Evolutionary conservation across 768 basidiomycete genomes (phyloP), one percentile per base, ranked within the genome.

Genomic region (Mycena leptocephala): DNA sequence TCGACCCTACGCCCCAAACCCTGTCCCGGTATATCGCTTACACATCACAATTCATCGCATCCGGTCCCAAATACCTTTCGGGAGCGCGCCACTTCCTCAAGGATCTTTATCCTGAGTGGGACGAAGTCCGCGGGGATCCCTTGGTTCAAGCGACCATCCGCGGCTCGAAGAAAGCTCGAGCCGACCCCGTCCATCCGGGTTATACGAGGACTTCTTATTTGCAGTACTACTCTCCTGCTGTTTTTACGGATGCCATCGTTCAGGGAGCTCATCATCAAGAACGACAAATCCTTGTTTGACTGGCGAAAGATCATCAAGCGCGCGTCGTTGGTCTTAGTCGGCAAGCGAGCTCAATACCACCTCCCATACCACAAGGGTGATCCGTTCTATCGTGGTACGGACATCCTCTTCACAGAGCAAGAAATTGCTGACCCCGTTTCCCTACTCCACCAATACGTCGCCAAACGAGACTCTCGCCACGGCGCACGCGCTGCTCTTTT

Each of bases 221-320:
- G 66, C 66, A 18, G 77, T 73, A 2, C 61, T 84, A 1, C 70
- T 83, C 1, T 74, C 80, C 3, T 83, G 81, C 41, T 63, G 68
- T n/a, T 84, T 84, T 58, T 83, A 83, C 70, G 81, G 70, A 9
- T 84, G 83, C 53, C 83, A 84, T 75, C 68, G 80, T 26, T 67
- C 71, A 79, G 83, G 0, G 81, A 81, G 39, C 79, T 82, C 5
- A 59, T 81, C 22, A 37, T 78, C 48, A 78, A 74, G 20, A 68
- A 74, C n/a, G 65, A 76, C 51, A 43, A 64, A n/a, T 53, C 55
- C 2, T 58, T 79, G 4, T 76, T 75, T 9, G 78, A 84, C 55
- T 83, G 79, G 80, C 62, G 76, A 1, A 84, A 84, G 63, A 72
- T 83, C 26, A 83, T 84, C 48, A 79, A 81, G 51, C 65, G 77